These are phyloP conservation scores for Rhododendron vialii DNA, from an alignment of 148 eudicot genomes.

Conservation along the genomic window DNA sequence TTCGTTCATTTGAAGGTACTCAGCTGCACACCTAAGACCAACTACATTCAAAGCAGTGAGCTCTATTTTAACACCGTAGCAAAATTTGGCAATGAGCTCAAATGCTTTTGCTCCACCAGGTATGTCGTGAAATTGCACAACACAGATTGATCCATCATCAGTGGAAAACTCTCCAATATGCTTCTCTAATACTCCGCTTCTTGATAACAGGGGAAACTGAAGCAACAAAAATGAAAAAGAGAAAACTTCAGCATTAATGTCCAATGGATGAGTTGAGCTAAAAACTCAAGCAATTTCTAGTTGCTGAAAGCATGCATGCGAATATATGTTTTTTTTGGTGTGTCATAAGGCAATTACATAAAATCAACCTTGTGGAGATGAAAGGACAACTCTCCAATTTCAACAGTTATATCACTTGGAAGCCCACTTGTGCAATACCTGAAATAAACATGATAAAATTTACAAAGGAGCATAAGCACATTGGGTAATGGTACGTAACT, in stretches of 20 bases:
- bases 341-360: background rate
- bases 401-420: constrained; percentile 63
- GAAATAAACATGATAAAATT: constrained; percentile 1
- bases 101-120: constrained; percentile 70
- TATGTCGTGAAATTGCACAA: constrained; percentile 43
- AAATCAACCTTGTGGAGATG: constrained; percentile 60
- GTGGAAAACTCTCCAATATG: constrained; percentile 38
- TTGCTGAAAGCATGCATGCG: too few species aligned
- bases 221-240: background rate
- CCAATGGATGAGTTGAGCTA: background rate
- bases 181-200: constrained; percentile 56
- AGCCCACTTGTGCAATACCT: constrained; percentile 73
- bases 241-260: background rate
- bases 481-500: background rate
- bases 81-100: constrained; percentile 56
- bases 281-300: background rate
- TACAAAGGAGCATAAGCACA: background rate
- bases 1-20: constrained; percentile 64
- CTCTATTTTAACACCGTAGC: constrained; percentile 65
- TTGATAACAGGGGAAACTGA: constrained; percentile 65
- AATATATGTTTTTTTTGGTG: too few species aligned
- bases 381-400: constrained; percentile 51
- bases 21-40: constrained; percentile 59
- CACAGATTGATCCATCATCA: constrained; percentile 35
- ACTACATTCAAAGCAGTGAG: constrained; percentile 53